Conservation (phyloP, 352 stramenopile species). For the Phytophthora tubulina region DNA sequence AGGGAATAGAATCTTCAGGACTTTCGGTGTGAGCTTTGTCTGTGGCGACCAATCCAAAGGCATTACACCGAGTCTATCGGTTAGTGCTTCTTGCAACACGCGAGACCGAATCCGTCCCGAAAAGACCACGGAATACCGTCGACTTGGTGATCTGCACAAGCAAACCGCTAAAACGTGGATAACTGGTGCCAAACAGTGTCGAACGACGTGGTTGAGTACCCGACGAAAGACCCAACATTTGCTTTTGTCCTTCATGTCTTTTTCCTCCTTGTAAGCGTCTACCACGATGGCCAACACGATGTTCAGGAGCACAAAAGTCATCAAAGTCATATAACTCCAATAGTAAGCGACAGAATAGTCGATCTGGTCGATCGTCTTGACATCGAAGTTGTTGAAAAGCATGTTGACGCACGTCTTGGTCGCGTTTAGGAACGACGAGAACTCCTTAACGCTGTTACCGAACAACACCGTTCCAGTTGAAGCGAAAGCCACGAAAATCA, state of each 20-base stretch:
- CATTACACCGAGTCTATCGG: constrained; percentile 23
- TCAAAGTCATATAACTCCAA: constrained; percentile 75
- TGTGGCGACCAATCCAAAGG: constrained; percentile 27
- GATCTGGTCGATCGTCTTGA: constrained; percentile 45
- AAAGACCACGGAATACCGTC: constrained; percentile 26
- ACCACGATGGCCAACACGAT: constrained; percentile 79
- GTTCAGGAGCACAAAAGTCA: constrained; percentile 74
- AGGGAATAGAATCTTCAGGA: constrained; percentile 28
- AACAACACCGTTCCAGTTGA: constrained; percentile 62
- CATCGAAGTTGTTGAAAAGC: constrained; percentile 74
- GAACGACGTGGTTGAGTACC: constrained; percentile 29
- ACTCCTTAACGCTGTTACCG: constrained; percentile 57
- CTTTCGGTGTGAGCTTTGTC: constrained; percentile 24
- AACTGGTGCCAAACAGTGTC: constrained; percentile 19
- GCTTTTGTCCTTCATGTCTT: constrained; percentile 41
- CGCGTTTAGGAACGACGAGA: constrained; percentile 56
- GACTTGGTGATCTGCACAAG: constrained; percentile 12
- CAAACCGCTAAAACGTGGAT: constrained; percentile 13
- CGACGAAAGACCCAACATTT: constrained; percentile 34
- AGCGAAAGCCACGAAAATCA: constrained; percentile 65
- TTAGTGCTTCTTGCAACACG: constrained; percentile 33
- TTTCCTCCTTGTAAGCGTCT: constrained; percentile 62
- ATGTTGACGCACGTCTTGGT: constrained; percentile 74
- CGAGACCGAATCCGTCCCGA: constrained; percentile 32
- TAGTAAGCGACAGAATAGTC: constrained; percentile 64